These are phyloP conservation scores for Nakaseomyces glabratus DNA, from an alignment of 1,139 yeast species.

Conservation along the genomic window DNA sequence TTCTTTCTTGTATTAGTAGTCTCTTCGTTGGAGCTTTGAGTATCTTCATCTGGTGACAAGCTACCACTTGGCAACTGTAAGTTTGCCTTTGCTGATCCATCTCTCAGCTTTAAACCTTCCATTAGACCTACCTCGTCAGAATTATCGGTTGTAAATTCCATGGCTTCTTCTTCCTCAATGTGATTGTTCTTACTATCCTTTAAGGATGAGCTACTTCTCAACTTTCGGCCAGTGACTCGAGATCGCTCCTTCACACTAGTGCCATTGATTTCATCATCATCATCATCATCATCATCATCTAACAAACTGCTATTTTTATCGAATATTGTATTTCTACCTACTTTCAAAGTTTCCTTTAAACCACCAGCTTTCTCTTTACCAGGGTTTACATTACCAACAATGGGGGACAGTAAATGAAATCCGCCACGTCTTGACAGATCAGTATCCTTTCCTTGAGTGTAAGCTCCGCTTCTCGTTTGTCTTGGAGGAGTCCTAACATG, in stretches of 20 bases:
- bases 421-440: slow-evolving; percentile 4
- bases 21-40: slow-evolving; percentile 1
- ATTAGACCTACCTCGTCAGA: not conserved
- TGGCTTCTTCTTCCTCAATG: slow-evolving; percentile 1
- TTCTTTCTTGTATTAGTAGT: not conserved
- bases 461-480: slow-evolving; percentile 1
- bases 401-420: slow-evolving; percentile 20
- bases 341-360: slow-evolving; percentile 12
- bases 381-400: slow-evolving; percentile 8
- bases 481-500: not conserved
- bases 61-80: slow-evolving; percentile 3
- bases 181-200: no score
- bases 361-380: slow-evolving; percentile 5
- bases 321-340: slow-evolving; percentile 15
- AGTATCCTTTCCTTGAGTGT: not conserved
- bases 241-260: not conserved
- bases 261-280: not conserved
- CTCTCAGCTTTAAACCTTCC: slow-evolving; percentile 1
- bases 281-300: slow-evolving; percentile 12
- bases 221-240: not conserved
- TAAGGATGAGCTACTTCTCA: no score
- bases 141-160: slow-evolving; percentile 5
- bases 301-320: slow-evolving; percentile 13
- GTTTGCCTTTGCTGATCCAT: not conserved
- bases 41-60: slow-evolving; percentile 5